Percentiles rank a stretch among this genome's conserved stretches.
Evolutionary conservation across 768 basidiomycete species (phyloP).

Genomic region (Cubamyces sp.): DNA sequence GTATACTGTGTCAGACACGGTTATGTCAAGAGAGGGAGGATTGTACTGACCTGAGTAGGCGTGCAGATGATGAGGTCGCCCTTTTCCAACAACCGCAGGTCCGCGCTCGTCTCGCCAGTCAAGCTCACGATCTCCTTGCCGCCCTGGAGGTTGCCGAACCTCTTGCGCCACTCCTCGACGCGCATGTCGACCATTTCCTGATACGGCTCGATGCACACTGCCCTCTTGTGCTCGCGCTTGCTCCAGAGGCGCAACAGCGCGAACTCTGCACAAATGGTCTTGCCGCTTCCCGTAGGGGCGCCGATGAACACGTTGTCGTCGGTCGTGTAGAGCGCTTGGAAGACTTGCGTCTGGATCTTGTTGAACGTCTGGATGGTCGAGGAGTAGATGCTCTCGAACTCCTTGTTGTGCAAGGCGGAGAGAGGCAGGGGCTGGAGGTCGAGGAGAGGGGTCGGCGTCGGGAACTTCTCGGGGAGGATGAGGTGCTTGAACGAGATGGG

Average conservation of each 20-base stretch:
- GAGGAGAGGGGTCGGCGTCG: slow-evolving; percentile 87
- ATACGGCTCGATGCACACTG: slow-evolving; percentile 95
- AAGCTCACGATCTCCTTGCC: slow-evolving; percentile 93
- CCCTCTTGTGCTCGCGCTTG: slow-evolving; percentile 76
- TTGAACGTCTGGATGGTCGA: slow-evolving; percentile 86
- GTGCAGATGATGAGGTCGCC: slow-evolving; percentile 95
- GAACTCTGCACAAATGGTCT: slow-evolving; percentile 97
- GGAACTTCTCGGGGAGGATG: slow-evolving; percentile 97
- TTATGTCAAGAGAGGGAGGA: background rate
- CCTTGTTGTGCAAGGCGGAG: slow-evolving; percentile 90
- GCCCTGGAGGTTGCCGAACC: slow-evolving; percentile 82
- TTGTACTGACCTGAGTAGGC: slow-evolving; percentile 71
- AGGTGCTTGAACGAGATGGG: slow-evolving; percentile 98
- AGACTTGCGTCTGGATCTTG: slow-evolving; percentile 99
- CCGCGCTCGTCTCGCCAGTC: slow-evolving; percentile 93
- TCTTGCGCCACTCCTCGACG: slow-evolving; percentile 85
- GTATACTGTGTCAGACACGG: background rate
- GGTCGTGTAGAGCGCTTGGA: slow-evolving; percentile 95
- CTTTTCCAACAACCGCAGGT: slow-evolving; percentile 86
- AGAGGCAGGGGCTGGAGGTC: slow-evolving; percentile 91
- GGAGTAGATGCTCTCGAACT: slow-evolving; percentile 87
- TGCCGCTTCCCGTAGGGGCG: slow-evolving; percentile 95
- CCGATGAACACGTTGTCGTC: slow-evolving; percentile 98
- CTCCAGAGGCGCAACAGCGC: slow-evolving; percentile 96
- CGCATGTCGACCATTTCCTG: slow-evolving; percentile 97